These are phyloP conservation scores for Bonia amplexicaulis DNA, from an alignment of 176 grass and related monocot genomes.

Conservation along the genomic window DNA sequence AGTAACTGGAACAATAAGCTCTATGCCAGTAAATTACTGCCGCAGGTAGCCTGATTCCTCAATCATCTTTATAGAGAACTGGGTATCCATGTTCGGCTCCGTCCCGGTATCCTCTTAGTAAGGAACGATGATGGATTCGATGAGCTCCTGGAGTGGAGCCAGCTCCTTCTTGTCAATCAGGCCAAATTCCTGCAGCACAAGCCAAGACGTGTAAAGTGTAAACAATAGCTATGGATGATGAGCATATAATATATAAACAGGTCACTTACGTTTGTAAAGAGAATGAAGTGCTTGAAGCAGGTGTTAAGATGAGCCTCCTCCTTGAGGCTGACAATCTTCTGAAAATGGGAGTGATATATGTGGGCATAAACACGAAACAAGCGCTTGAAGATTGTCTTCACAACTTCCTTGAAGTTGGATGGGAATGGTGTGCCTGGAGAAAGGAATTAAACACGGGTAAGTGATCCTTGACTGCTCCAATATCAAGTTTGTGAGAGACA, in stretches of 20 bases:
- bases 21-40: conserved; percentile 30
- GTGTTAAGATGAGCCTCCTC: conserved; percentile 99
- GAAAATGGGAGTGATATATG: conserved; percentile 93
- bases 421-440: conserved; percentile 82
- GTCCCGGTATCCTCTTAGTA: conserved; percentile 41
- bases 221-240: neutral
- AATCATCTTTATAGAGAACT: conserved; percentile 11
- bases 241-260: neutral
- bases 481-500: neutral
- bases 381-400: conserved; percentile 97
- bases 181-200: conserved; percentile 67
- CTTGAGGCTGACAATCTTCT: conserved; percentile 99
- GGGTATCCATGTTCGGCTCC: neutral
- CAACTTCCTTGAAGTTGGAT: conserved; percentile 93
- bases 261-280: conserved; percentile 74
- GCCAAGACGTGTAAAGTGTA: neutral
- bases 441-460: neutral
- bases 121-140: conserved; percentile 92
- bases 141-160: conserved; percentile 89
- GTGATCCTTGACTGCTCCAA: neutral
- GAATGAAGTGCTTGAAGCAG: conserved; percentile 99
- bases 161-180: conserved; percentile 97
- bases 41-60: conserved; percentile 1
- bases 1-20: conserved; percentile 23
- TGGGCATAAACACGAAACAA: conserved; percentile 96